Conservation (phyloP, 345 rosid genomes). For the Ricinus communis region DNA sequence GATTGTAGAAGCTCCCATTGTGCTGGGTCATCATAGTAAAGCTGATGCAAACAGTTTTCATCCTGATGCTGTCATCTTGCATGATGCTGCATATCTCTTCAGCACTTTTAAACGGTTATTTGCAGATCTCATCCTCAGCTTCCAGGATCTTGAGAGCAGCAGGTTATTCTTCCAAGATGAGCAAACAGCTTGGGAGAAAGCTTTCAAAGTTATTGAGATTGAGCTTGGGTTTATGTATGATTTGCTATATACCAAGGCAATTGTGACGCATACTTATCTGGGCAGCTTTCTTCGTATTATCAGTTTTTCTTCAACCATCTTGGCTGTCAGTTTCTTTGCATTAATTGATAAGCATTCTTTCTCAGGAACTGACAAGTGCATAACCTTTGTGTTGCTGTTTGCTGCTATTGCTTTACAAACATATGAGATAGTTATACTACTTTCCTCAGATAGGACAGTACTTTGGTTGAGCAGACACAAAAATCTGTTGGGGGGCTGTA, state of each 20-base stretch:
- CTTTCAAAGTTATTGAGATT: slow-evolving; percentile 12
- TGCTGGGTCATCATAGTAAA: not conserved
- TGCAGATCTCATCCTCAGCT: slow-evolving; percentile 16
- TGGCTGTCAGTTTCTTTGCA: not conserved
- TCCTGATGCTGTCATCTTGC: not conserved
- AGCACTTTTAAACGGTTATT: slow-evolving; percentile 11
- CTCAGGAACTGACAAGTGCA: slow-evolving; percentile 3
- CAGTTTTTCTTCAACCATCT: slow-evolving; percentile 2
- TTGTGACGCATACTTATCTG: not conserved
- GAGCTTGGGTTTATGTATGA: slow-evolving; percentile 29
- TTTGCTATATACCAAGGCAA: slow-evolving; percentile 29
- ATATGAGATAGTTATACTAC: slow-evolving; percentile 16
- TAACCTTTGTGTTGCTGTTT: slow-evolving; percentile 26
- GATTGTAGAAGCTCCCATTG: slow-evolving; percentile 7
- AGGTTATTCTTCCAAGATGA: slow-evolving; percentile 7
- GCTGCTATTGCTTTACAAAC: slow-evolving; percentile 24
- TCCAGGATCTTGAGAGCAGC: slow-evolving; percentile 9
- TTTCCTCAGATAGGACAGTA: slow-evolving; percentile 15
- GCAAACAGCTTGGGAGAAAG: not conserved
- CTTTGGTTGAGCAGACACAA: slow-evolving; percentile 13
- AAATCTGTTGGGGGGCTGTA: not conserved
- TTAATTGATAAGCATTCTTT: slow-evolving; percentile 12
- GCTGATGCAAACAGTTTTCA: not conserved
- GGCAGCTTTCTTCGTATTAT: slow-evolving; percentile 11
- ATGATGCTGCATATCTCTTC: slow-evolving; percentile 3